These are phyloP conservation scores for Penicillium fuscoglaucum DNA, from an alignment of 2,329 filamentous ascomycete genomes.

Conservation along the genomic window DNA sequence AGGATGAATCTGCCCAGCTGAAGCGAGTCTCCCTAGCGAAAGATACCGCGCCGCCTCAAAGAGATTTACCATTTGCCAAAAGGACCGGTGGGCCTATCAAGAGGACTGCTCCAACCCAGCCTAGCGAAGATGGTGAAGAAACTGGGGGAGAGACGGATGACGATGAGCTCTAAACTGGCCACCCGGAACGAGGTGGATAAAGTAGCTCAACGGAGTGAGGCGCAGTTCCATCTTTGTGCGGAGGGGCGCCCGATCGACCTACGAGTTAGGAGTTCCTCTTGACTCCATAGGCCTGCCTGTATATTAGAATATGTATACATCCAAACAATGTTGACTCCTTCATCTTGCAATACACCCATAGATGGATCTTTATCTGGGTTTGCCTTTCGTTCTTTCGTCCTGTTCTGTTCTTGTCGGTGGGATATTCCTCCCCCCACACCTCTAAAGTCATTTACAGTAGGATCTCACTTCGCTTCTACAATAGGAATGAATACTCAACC, in stretches of 20 bases:
- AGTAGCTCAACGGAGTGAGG: not conserved
- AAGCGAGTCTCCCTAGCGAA: constrained; percentile 1
- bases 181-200: not conserved
- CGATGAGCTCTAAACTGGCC: constrained; percentile 39
- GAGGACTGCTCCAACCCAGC: constrained; percentile 4
- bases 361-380: not conserved
- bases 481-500: not conserved
- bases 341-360: not conserved
- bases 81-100: constrained; percentile 11
- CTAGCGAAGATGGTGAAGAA: constrained; percentile 24
- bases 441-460: not conserved
- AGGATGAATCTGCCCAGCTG: not conserved
- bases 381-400: not conserved
- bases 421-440: too few species aligned
- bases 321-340: not conserved
- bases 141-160: constrained; percentile 43
- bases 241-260: not conserved
- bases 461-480: not conserved
- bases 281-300: not conserved
- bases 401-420: too few species aligned
- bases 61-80: constrained; percentile 45
- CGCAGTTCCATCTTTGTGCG: not conserved
- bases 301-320: not conserved
- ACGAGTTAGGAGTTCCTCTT: not conserved
- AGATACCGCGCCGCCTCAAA: constrained; percentile 34